Conservation (phyloP, 2,329 filamentous ascomycete genomes). For the Setomelanomma holmii region DNA sequence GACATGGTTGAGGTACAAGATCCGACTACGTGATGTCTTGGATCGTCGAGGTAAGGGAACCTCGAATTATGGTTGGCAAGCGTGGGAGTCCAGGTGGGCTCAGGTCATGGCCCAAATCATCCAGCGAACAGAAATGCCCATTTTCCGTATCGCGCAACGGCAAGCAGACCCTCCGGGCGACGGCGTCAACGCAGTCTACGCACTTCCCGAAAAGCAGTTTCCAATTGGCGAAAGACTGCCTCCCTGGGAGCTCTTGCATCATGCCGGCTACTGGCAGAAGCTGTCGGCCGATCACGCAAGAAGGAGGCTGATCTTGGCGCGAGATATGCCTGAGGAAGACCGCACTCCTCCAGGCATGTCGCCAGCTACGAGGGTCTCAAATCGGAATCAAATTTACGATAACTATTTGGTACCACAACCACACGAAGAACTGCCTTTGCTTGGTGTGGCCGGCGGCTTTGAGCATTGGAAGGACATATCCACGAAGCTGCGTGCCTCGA, state of each 20-base stretch:
- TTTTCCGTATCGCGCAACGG: slow-evolving; percentile 45
- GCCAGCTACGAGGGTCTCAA: slow-evolving; percentile 62
- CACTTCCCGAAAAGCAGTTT: slow-evolving; percentile 60
- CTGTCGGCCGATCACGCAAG: slow-evolving; percentile 61
- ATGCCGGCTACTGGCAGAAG: slow-evolving; percentile 68
- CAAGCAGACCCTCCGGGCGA: slow-evolving; percentile 36
- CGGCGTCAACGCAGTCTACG: slow-evolving; percentile 50
- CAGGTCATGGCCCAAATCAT: slow-evolving; percentile 67
- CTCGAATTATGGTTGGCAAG: slow-evolving; percentile 89
- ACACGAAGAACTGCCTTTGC: slow-evolving; percentile 60
- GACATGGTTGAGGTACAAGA: slow-evolving; percentile 79
- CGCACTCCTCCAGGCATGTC: slow-evolving; percentile 62
- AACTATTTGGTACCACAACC: slow-evolving; percentile 67
- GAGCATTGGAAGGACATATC: slow-evolving; percentile 62
- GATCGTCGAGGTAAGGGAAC: slow-evolving; percentile 85
- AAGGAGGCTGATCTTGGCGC: slow-evolving; percentile 58
- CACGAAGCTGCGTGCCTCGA: slow-evolving; percentile 55
- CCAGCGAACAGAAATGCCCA: slow-evolving; percentile 58
- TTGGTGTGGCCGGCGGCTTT: slow-evolving; percentile 52
- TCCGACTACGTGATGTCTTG: slow-evolving; percentile 76
- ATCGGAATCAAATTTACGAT: slow-evolving; percentile 63
- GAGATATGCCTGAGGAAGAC: slow-evolving; percentile 66
- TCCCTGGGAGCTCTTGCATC: slow-evolving; percentile 67
- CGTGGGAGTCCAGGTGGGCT: slow-evolving; percentile 84
- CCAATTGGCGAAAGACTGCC: slow-evolving; percentile 57